These are phyloP conservation scores for Schrenkiella parvula DNA, from an alignment of 345 rosid genomes.

Conservation along the genomic window DNA sequence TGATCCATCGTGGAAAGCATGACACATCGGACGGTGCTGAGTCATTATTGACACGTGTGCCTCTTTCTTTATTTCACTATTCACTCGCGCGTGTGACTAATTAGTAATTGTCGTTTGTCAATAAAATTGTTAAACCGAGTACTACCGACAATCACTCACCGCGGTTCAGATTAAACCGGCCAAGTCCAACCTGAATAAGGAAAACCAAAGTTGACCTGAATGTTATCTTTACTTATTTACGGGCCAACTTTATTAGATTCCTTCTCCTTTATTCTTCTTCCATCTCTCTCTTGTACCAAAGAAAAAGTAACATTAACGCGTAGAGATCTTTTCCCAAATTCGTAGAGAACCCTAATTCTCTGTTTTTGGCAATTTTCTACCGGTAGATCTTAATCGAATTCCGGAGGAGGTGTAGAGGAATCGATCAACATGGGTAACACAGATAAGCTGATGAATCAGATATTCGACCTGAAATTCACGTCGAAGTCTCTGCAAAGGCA, in stretches of 20 bases:
- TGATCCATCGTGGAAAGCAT: slow-evolving; percentile 20
- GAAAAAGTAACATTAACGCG: slow-evolving; percentile 18
- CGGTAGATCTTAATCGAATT: background rate
- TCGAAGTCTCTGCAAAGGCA: slow-evolving; percentile 90
- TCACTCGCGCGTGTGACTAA: background rate
- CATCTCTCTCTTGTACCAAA: background rate
- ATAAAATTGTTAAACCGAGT: background rate
- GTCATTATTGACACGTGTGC: slow-evolving; percentile 22
- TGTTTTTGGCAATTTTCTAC: background rate
- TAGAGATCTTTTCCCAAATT: slow-evolving; percentile 12
- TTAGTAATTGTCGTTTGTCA: background rate
- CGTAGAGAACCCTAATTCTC: slow-evolving; percentile 23
- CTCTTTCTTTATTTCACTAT: background rate
- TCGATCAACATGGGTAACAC: slow-evolving; percentile 67
- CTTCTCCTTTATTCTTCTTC: background rate
- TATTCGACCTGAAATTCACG: slow-evolving; percentile 92
- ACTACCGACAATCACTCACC: background rate
- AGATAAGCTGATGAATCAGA: slow-evolving; percentile 89
- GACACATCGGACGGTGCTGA: slow-evolving; percentile 37
- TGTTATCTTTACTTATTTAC: background rate
- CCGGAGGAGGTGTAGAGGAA: background rate
- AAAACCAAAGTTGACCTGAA: slow-evolving; percentile 18
- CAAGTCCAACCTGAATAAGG: background rate
- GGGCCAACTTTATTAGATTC: background rate
- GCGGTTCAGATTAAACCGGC: slow-evolving; percentile 3